A percentile compares a stretch with the other conserved stretches of the same genome.
These are phyloP conservation scores for Camillea tinctor DNA, from an alignment of 2,329 filamentous ascomycete genomes.

Conservation along the genomic window DNA sequence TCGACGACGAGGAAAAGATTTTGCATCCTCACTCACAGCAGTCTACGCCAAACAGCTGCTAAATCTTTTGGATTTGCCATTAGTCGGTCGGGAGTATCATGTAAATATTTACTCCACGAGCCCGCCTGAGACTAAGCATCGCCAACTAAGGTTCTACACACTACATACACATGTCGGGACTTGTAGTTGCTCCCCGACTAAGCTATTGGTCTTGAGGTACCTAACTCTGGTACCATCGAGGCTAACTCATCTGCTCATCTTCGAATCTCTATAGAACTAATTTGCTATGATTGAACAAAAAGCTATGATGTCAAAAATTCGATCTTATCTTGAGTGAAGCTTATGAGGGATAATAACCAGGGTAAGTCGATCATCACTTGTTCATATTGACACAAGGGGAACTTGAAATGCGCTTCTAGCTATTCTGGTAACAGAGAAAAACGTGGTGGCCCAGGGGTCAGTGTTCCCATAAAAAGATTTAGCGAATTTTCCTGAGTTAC, in stretches of 20 bases:
- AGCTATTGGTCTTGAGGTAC: background rate
- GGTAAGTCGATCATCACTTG: conserved; percentile 1
- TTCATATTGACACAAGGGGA: background rate
- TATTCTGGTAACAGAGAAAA: background rate
- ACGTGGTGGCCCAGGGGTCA: background rate
- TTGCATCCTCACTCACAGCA: background rate
- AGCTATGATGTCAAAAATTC: background rate
- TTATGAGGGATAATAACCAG: background rate
- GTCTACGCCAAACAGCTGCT: background rate
- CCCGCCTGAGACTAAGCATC: background rate
- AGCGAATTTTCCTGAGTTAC: background rate
- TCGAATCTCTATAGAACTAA: background rate
- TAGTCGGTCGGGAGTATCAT: background rate
- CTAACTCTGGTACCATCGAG: background rate
- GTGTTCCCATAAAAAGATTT: background rate
- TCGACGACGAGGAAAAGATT: background rate
- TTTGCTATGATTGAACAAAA: background rate
- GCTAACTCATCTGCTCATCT: background rate
- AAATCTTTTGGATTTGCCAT: background rate
- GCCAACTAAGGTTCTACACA: background rate
- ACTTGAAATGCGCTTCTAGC: background rate
- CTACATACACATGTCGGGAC: background rate
- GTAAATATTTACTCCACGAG: background rate
- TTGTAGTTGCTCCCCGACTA: background rate
- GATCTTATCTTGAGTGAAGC: background rate